These are phyloP conservation scores for Alternaria sp. DNA, from an alignment of 2,329 filamentous ascomycete genomes.

Conservation along the genomic window DNA sequence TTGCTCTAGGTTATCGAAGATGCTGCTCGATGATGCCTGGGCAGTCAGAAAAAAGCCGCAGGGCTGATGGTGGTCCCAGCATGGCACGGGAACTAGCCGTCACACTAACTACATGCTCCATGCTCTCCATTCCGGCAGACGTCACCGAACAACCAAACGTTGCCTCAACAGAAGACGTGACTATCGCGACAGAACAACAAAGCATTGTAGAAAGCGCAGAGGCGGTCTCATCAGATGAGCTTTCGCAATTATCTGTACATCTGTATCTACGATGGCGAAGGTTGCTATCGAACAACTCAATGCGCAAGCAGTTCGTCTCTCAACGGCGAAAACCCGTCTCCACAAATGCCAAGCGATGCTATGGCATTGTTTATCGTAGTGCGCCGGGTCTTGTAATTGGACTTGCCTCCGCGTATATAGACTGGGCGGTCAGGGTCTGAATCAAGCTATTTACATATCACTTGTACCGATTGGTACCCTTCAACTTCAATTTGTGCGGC, in stretches of 20 bases:
- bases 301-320: neutral
- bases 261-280: neutral
- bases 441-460: neutral
- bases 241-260: neutral
- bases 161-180: neutral
- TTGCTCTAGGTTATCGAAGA: neutral
- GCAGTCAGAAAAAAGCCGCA: slow-evolving; percentile 7
- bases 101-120: slow-evolving; percentile 6
- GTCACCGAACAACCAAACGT: slow-evolving; percentile 9
- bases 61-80: neutral
- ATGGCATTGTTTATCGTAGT: slow-evolving; percentile 1
- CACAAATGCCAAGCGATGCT: slow-evolving; percentile 12
- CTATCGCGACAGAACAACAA: neutral
- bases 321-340: slow-evolving; percentile 1
- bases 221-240: neutral
- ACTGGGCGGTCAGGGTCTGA: neutral
- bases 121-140: neutral
- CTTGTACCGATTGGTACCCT: neutral
- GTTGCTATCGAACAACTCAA: neutral
- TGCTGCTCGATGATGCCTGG: slow-evolving; percentile 11
- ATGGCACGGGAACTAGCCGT: slow-evolving; percentile 10
- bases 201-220: neutral
- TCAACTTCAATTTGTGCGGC: neutral
- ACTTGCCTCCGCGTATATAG: slow-evolving; percentile 1
- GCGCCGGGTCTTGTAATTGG: neutral